These are phyloP conservation scores for Ophiostoma triangulosporum DNA, from an alignment of 2,329 filamentous ascomycete species.

Conservation along the genomic window DNA sequence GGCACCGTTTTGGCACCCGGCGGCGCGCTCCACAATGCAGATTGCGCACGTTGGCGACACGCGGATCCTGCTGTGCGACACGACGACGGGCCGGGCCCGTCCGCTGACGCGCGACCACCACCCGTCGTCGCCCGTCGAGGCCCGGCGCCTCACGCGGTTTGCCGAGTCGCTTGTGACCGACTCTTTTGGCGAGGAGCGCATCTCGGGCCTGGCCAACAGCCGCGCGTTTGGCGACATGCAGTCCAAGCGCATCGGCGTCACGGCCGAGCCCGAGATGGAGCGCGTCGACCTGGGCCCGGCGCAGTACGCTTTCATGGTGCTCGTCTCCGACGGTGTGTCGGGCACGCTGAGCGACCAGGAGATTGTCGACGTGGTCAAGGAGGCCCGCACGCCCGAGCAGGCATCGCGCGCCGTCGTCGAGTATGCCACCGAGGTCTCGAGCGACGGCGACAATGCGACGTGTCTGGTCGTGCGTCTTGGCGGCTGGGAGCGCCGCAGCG, in stretches of 20 bases:
- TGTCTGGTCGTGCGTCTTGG: slow-evolving; percentile 54
- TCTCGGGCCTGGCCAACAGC: slow-evolving; percentile 85
- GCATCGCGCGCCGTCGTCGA: slow-evolving; percentile 65
- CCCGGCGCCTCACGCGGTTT: slow-evolving; percentile 66
- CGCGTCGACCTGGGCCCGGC: slow-evolving; percentile 68
- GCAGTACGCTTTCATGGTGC: slow-evolving; percentile 77
- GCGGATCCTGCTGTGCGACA: slow-evolving; percentile 78
- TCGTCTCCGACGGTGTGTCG: slow-evolving; percentile 80
- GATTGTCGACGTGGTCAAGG: slow-evolving; percentile 90
- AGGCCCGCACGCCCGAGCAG: slow-evolving; percentile 80
- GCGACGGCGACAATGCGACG: slow-evolving; percentile 53
- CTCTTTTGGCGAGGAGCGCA: slow-evolving; percentile 93
- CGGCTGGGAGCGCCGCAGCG: slow-evolving; percentile 58
- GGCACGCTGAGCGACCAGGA: slow-evolving; percentile 84
- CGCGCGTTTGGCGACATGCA: slow-evolving; percentile 87
- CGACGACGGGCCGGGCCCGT: slow-evolving; percentile 62
- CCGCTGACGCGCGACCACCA: slow-evolving; percentile 87
- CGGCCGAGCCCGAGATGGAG: slow-evolving; percentile 80
- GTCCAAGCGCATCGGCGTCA: slow-evolving; percentile 85
- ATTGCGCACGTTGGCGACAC: slow-evolving; percentile 92
- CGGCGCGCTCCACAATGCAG: slow-evolving; percentile 67
- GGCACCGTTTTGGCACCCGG: slow-evolving; percentile 89
- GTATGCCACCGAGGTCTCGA: slow-evolving; percentile 76
- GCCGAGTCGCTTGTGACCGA: slow-evolving; percentile 73
- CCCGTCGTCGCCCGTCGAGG: slow-evolving; percentile 74